Base-by-base conservation (phyloP, 345 rosid species). In the Melaleuca quinquenervia region DNA sequence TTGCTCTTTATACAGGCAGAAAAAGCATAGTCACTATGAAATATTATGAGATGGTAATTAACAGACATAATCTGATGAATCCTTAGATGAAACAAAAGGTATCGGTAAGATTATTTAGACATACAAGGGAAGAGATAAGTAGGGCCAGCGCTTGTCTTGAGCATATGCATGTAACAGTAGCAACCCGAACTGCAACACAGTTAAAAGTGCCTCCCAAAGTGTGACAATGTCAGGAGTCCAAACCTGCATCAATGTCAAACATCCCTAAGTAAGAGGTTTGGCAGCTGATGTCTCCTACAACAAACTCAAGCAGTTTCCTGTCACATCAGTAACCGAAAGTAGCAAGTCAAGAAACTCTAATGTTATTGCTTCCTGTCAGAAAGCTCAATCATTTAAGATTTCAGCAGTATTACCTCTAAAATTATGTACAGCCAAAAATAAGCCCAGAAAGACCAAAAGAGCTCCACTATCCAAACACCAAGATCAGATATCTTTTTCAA, bases 361-460 rank as follows among this genome's bases (percentile, higher is more conserved):
- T 15, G 48, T 18, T 18, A 70, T 70, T 1, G 13, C 22, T 18
- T 9, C 80, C 3, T 36, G 48, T 36, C 80, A 70, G 80, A 70
- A 70, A 18, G 11, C 24, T 8, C 80, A 36, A 70, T 36, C 80
- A 41, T 20, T 10, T 32, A 36, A 70, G 21, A 18, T 70, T 70
- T 70, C 4, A 2, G 52, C 44, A 49, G 20, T 83, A 24, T 76
- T 92, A 94, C 98, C 99, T 95, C 94, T 58, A 95, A 90, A 88
- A 97, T 97, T 84, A 97, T 97, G 92, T 95, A 97, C 26, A 97
- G 91, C 99, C 99, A 95, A 82, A 94, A 87, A 89, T 97, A 97
- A 85, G 99, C 98, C 98, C 98, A 97, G 85, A 97, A 95, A 83
- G 99, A 97, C 99, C 99, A 97, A 85, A 95, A 92, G 49, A 97